Conservation (phyloP, 2,329 filamentous ascomycete genomes). For the Gremmenia infestans region DNA sequence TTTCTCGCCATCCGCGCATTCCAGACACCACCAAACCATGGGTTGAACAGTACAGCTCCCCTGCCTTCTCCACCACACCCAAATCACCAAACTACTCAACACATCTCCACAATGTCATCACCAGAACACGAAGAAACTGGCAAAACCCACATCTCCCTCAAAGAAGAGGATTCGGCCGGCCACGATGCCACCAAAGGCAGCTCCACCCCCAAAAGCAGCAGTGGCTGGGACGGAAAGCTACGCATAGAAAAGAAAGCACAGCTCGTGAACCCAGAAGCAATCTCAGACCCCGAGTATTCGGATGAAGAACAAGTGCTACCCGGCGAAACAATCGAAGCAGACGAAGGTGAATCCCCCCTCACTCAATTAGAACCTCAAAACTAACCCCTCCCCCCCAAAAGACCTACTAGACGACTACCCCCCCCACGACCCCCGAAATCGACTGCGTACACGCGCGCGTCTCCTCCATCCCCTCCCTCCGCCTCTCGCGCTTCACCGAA, state of each 20-base stretch:
- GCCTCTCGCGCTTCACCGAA: slow-evolving; percentile 77
- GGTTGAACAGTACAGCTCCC: too few relatives aligned
- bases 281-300: slow-evolving; percentile 82
- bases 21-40: not conserved
- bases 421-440: slow-evolving; percentile 66
- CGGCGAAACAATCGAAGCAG: slow-evolving; percentile 71
- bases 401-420: slow-evolving; percentile 59
- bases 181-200: slow-evolving; percentile 23
- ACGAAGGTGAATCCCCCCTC: slow-evolving; percentile 59
- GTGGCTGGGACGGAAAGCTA: slow-evolving; percentile 81
- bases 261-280: slow-evolving; percentile 72
- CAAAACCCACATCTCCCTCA: slow-evolving; percentile 24
- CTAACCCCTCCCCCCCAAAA: slow-evolving; percentile 28
- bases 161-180: slow-evolving; percentile 20
- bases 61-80: too few relatives aligned
- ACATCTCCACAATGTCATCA: slow-evolving; percentile 15
- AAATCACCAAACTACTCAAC: not conserved
- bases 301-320: slow-evolving; percentile 65
- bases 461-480: slow-evolving; percentile 68
- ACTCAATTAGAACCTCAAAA: not conserved
- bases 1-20: too few relatives aligned
- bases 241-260: slow-evolving; percentile 65
- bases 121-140: slow-evolving; percentile 18
- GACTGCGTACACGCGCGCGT: slow-evolving; percentile 87
- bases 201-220: slow-evolving; percentile 43